Conservation (phyloP, 305 asterid species). For the Fraxinus sp. region DNA sequence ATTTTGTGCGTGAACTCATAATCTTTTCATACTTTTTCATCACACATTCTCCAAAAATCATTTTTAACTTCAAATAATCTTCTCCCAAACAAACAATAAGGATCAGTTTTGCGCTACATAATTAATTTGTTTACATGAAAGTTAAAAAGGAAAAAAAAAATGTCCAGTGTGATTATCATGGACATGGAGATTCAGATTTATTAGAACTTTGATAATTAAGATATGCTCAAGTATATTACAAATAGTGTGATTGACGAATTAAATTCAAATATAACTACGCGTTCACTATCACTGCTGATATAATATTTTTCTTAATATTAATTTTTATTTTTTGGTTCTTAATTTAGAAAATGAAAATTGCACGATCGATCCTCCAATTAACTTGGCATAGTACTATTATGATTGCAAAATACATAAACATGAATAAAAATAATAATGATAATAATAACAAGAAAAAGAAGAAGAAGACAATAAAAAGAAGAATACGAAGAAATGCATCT, state of each 20-base stretch:
- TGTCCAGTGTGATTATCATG: neutral
- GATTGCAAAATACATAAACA: neutral
- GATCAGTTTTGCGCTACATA: neutral
- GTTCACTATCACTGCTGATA: neutral
- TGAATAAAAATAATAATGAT: too few relatives aligned
- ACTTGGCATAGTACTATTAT: neutral
- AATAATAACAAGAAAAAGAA: too few relatives aligned
- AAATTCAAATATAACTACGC: neutral
- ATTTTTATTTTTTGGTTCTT: neutral
- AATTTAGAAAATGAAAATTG: neutral
- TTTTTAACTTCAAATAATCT: neutral
- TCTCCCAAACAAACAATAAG: neutral
- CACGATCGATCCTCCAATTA: neutral
- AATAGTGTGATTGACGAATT: neutral
- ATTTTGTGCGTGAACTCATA: too few relatives aligned
- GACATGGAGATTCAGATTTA: neutral
- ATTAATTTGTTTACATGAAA: neutral
- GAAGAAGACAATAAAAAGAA: too few relatives aligned
- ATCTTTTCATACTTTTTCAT: too few relatives aligned
- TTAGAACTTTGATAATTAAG: neutral
- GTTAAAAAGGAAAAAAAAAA: too few relatives aligned
- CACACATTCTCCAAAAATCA: neutral
- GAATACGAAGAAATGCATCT: neutral
- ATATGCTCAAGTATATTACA: neutral
- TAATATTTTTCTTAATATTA: too few relatives aligned